Conservation (phyloP, 1,284 basidiomycete species). For the Mycena sp. region DNA sequence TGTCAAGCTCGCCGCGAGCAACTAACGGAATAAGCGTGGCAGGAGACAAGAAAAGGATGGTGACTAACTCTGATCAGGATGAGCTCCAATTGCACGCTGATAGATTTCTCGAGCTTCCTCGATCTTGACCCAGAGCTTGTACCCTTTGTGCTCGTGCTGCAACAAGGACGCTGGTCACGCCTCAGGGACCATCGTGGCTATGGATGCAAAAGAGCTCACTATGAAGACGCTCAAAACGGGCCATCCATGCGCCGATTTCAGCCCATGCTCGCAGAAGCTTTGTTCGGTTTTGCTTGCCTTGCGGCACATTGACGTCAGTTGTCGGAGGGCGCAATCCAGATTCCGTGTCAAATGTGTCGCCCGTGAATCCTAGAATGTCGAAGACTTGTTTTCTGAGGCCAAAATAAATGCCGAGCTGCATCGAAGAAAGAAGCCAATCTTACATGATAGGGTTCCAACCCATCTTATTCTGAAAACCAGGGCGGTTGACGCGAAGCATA, state of each 20-base stretch:
- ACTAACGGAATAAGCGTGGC: conserved; percentile 48
- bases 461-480: conserved; percentile 67
- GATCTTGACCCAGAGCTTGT: conserved; percentile 59
- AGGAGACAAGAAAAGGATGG: not conserved
- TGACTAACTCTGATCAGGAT: conserved; percentile 75
- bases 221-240: conserved; percentile 62
- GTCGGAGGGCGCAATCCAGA: conserved; percentile 61
- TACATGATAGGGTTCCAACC: conserved; percentile 73
- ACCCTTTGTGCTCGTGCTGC: conserved; percentile 49
- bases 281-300: conserved; percentile 61
- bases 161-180: conserved; percentile 40
- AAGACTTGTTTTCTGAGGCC: conserved; percentile 61
- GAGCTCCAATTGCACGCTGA: conserved; percentile 76
- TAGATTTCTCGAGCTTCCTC: conserved; percentile 73
- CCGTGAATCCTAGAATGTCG: conserved; percentile 64
- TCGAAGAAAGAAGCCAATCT: conserved; percentile 38
- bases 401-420: conserved; percentile 7
- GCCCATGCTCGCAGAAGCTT: conserved; percentile 81
- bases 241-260: conserved; percentile 72
- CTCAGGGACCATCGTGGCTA: not conserved
- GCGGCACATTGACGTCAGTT: conserved; percentile 54
- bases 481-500: conserved; percentile 60
- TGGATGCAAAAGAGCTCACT: conserved; percentile 45
- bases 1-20: conserved; percentile 57
- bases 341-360: conserved; percentile 50